phyloP scores from a whole-genome alignment of 495 filamentous ascomycete genomes.

The Saxophila tyrrhenica region DNA sequence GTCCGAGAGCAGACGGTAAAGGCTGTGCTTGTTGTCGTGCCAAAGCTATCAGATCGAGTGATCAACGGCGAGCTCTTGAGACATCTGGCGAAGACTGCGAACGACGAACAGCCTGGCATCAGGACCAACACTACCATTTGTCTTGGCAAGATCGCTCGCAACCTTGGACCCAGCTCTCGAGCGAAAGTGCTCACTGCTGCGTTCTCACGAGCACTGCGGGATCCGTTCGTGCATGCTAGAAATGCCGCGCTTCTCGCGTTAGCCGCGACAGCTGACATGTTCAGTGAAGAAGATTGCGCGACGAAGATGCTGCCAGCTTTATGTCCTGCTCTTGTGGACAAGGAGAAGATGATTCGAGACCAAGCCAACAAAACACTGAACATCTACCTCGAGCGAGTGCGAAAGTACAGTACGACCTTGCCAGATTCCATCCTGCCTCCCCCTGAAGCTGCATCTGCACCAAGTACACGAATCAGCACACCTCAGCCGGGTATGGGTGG shows the following conservation, averaged over 20 bases:
- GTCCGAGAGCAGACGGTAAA: constrained; percentile 94
- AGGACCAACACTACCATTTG: constrained; percentile 97
- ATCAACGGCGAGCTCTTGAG: constrained; percentile 88
- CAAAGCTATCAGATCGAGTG: constrained; percentile 80
- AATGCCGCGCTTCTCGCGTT: constrained; percentile 81
- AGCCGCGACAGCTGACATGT: constrained; percentile 71
- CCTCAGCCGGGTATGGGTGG: constrained; percentile 45
- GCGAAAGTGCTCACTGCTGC: constrained; percentile 87
- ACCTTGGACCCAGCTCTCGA: constrained; percentile 59
- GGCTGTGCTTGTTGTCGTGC: constrained; percentile 71
- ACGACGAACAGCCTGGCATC: constrained; percentile 95
- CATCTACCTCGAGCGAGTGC: constrained; percentile 72
- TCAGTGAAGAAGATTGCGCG: constrained; percentile 85
- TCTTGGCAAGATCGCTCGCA: constrained; percentile 85
- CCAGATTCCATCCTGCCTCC: constrained; percentile 61
- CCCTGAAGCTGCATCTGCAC: constrained; percentile 28
- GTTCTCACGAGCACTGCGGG: constrained; percentile 75
- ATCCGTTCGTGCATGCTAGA: constrained; percentile 88
- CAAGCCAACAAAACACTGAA: constrained; percentile 88
- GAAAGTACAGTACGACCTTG: constrained; percentile 62
- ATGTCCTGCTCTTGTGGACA: constrained; percentile 71
- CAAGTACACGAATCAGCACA: constrained; percentile 60
- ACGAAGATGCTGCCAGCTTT: constrained; percentile 67
- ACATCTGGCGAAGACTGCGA: constrained; percentile 88
- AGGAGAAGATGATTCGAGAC: constrained; percentile 83